Conservation (phyloP, 305 asterid genomes). For the Rubia tinctorum region DNA sequence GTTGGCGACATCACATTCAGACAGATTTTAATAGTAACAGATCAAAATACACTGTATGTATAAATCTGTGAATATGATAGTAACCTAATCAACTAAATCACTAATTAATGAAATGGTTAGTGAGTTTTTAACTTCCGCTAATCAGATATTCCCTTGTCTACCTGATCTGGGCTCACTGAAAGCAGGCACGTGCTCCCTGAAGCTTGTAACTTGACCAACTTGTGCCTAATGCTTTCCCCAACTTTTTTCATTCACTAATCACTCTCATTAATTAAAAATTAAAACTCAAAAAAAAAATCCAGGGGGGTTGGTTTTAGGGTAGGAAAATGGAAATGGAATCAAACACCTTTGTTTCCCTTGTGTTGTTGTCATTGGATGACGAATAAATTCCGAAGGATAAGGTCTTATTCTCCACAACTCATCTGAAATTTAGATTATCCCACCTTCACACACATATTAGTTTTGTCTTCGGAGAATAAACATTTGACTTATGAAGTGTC, state of each 20-base stretch:
- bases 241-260: conserved; percentile 1
- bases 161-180: background rate
- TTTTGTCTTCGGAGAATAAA: no score
- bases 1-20: background rate
- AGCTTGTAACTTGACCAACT: conserved; percentile 2
- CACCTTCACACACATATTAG: no score
- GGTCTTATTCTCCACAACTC: no score
- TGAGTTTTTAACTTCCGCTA: background rate
- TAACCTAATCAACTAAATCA: no score
- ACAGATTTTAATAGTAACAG: background rate
- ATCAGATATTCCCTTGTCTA: background rate
- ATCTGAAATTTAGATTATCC: no score
- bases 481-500: no score
- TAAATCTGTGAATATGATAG: background rate
- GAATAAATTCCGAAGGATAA: no score
- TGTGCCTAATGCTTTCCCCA: background rate
- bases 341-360: no score
- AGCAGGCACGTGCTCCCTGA: background rate
- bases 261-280: background rate
- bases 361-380: no score
- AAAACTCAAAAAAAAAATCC: background rate
- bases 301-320: no score
- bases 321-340: no score
- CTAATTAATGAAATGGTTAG: background rate
- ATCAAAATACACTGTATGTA: background rate